Evolutionary conservation across 345 rosid species (phyloP).

Genomic region (Pistacia atlantica): DNA sequence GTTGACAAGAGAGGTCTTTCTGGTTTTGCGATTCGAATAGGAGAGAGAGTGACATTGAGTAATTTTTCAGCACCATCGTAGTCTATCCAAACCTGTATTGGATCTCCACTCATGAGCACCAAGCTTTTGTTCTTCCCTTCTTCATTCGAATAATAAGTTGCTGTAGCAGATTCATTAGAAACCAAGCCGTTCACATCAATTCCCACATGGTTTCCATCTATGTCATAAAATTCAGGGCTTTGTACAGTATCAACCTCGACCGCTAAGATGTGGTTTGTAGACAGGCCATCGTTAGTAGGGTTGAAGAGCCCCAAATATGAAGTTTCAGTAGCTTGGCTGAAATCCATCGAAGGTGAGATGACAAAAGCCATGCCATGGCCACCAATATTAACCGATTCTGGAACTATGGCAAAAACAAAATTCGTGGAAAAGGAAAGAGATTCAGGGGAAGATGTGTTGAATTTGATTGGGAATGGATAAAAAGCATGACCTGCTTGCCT

Average conservation of each 20-base stretch:
- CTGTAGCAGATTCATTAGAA: too few species aligned
- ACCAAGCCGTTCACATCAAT: too few species aligned
- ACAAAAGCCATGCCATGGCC: slow-evolving; percentile 51
- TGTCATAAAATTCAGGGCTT: slow-evolving; percentile 4
- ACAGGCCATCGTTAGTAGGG: slow-evolving; percentile 7
- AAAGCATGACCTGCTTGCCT: slow-evolving; percentile 13
- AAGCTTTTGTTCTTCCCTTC: too few species aligned
- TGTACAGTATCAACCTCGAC: slow-evolving; percentile 32
- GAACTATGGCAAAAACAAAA: slow-evolving; percentile 44
- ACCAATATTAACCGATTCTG: slow-evolving; percentile 13
- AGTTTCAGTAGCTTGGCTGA: slow-evolving; percentile 8
- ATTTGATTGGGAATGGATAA: slow-evolving; percentile 4
- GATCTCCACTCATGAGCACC: too few species aligned
- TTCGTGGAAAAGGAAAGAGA: slow-evolving; percentile 38
- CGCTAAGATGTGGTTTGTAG: slow-evolving; percentile 32
- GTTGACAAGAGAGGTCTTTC: too few species aligned
- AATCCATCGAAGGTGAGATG: slow-evolving; percentile 36
- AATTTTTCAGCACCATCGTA: too few species aligned
- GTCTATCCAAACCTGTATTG: too few species aligned
- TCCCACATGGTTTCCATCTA: too few species aligned
- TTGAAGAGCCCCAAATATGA: slow-evolving; percentile 34
- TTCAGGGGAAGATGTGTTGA: slow-evolving; percentile 11
- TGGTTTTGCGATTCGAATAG: too few species aligned
- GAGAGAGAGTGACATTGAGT: too few species aligned
- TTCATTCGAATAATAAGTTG: too few species aligned